These are phyloP conservation scores for Fagus crenata DNA, from an alignment of 306 rosid genomes.

Conservation along the genomic window DNA sequence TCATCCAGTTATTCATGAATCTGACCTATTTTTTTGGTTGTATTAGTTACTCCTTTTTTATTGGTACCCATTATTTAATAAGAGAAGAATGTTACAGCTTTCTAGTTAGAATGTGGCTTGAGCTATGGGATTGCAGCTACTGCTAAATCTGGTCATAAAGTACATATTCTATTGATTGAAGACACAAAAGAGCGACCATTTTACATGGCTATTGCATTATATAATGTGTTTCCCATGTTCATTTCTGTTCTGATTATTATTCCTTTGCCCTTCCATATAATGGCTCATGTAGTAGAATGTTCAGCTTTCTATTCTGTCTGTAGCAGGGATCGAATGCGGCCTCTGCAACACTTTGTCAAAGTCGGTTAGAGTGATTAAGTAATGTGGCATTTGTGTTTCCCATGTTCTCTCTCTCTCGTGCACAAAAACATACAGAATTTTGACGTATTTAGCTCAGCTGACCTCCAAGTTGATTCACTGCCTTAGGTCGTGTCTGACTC, in stretches of 20 bases:
- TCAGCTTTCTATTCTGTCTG: constrained; percentile 29
- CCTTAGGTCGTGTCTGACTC: not conserved
- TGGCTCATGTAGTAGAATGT: constrained; percentile 14
- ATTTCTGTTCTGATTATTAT: too few relatives aligned
- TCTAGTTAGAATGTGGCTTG: constrained; percentile 9
- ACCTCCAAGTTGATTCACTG: not conserved
- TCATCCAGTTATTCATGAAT: not conserved
- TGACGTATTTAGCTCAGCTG: not conserved
- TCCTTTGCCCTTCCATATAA: not conserved
- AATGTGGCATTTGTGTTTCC: constrained; percentile 9
- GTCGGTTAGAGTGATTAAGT: constrained; percentile 26
- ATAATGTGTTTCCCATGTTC: too few relatives aligned
- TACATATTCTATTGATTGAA: not conserved
- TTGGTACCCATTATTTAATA: not conserved
- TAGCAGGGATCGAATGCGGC: constrained; percentile 13
- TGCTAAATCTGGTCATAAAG: not conserved
- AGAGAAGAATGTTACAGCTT: constrained; percentile 2
- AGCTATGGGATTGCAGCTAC: constrained; percentile 25
- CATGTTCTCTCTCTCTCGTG: not conserved
- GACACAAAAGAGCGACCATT: too few relatives aligned
- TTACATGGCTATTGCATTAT: too few relatives aligned
- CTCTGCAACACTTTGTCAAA: constrained; percentile 26
- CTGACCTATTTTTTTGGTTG: not conserved
- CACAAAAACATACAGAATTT: not conserved
- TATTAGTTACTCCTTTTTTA: not conserved